phyloP scores from a whole-genome alignment of 2,329 filamentous ascomycete genomes.

The Calonectria hongkongensis region DNA sequence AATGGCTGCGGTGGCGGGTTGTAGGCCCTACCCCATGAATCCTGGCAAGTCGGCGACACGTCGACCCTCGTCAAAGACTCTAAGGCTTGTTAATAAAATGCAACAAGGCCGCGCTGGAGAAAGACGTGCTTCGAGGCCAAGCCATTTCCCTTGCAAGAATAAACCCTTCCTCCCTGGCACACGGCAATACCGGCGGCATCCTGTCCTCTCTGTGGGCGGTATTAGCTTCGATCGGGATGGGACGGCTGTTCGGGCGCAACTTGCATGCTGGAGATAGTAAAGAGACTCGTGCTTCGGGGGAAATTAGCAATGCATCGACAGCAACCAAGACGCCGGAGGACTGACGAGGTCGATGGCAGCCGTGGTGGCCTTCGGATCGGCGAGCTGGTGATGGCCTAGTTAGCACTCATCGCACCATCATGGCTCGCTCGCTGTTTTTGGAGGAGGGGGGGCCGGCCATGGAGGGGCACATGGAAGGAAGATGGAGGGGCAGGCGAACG shows the following conservation, averaged over 20 bases:
- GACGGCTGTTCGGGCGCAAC: conserved; percentile 48
- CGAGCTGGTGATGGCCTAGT: conserved; percentile 50
- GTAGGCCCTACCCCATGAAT: conserved; percentile 79
- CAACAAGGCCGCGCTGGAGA: no score
- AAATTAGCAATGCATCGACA: background rate
- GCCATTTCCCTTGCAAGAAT: conserved; percentile 92
- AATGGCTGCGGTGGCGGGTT: background rate
- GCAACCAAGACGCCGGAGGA: background rate
- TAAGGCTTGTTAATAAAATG: no score
- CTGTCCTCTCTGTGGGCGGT: conserved; percentile 79
- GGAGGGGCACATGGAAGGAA: background rate
- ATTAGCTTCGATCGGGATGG: conserved; percentile 40
- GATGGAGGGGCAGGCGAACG: background rate
- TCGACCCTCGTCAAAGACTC: conserved; percentile 86
- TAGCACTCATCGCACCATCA: background rate
- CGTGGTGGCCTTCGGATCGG: conserved; percentile 58
- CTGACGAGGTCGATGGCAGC: conserved; percentile 75
- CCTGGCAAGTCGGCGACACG: conserved; percentile 78
- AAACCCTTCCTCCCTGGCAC: conserved; percentile 86
- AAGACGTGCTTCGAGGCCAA: conserved; percentile 70
- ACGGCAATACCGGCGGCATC: conserved; percentile 92
- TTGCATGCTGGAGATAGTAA: conserved; percentile 78
- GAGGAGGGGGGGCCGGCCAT: no score
- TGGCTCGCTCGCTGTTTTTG: no score
- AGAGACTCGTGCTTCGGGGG: conserved; percentile 75